Evolutionary conservation across 106 monocot genomes (phyloP).

Genomic region (Allium sativum): DNA sequence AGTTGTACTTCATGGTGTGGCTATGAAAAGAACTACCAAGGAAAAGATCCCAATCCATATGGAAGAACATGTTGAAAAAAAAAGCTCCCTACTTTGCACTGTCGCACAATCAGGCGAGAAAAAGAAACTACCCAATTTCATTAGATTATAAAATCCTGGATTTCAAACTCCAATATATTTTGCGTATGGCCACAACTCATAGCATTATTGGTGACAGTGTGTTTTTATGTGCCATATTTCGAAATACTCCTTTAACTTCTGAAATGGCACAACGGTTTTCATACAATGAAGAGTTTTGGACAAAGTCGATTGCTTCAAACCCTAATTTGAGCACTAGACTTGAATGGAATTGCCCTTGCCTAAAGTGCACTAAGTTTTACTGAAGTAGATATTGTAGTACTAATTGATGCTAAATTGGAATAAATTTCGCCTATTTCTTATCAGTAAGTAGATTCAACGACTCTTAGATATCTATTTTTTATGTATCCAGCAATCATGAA

Average conservation of each 20-base stretch:
- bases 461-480: constrained; percentile 27
- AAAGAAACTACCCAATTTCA: constrained; percentile 21
- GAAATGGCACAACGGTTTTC: constrained; percentile 23
- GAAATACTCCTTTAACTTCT: constrained; percentile 31
- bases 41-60: no score
- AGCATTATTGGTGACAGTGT: constrained; percentile 43
- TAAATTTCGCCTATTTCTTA: constrained; percentile 10
- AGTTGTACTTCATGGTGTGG: constrained; percentile 23
- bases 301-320: constrained; percentile 14
- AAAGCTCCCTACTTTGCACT: constrained; percentile 31
- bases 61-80: constrained; percentile 39
- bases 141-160: constrained; percentile 27
- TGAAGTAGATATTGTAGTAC: constrained; percentile 36
- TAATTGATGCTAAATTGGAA: constrained; percentile 43
- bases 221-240: constrained; percentile 19
- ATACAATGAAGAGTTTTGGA: constrained; percentile 49
- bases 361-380: constrained; percentile 20
- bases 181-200: no score
- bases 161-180: constrained; percentile 25
- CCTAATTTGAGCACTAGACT: constrained; percentile 19
- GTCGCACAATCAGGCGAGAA: constrained; percentile 29
- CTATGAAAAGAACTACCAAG: constrained; percentile 32
- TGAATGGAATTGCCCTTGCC: constrained; percentile 14
- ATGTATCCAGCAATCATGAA: constrained; percentile 53
- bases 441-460: constrained; percentile 37